Percentiles rank a stretch among this genome's conserved stretches.
Evolutionary conservation across 176 grass and related monocot species (phyloP).

Genomic region (Sorghum bicolor): DNA sequence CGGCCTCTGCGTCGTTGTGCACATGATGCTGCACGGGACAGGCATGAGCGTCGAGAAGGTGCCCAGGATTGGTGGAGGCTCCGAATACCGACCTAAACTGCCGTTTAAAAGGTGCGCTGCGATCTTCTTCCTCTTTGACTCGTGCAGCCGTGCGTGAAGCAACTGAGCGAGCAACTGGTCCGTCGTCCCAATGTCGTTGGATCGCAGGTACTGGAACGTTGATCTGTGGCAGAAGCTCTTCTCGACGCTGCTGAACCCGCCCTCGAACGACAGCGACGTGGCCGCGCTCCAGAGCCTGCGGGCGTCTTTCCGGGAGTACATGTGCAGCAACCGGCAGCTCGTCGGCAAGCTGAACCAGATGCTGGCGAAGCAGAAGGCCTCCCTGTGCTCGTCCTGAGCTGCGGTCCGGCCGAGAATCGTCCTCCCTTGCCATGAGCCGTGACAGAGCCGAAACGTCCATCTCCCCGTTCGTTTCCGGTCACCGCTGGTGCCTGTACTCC

Average conservation of each 20-base stretch:
- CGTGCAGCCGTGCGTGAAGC: neutral
- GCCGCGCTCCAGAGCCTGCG: conserved; percentile 50
- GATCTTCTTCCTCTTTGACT: neutral
- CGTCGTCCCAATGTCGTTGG: neutral
- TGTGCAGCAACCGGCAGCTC: conserved; percentile 56
- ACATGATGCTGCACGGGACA: conserved; percentile 85
- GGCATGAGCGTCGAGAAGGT: conserved; percentile 66
- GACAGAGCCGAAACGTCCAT: neutral
- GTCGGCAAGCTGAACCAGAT: conserved; percentile 58
- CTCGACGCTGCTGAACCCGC: conserved; percentile 60
- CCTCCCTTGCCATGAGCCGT: neutral
- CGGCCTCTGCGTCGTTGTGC: conserved; percentile 74
- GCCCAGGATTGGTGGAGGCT: conserved; percentile 43
- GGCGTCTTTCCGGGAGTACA: conserved; percentile 58
- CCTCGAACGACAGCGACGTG: conserved; percentile 63
- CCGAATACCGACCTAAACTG: conserved; percentile 55
- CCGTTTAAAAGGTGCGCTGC: conserved; percentile 60
- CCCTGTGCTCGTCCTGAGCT: conserved; percentile 66
- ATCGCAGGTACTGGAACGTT: conserved; percentile 79
- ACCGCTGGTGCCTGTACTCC: conserved; percentile 10
- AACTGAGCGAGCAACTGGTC: neutral
- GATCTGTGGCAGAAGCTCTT: conserved; percentile 74
- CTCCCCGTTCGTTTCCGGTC: neutral
- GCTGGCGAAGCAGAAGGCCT: conserved; percentile 68
- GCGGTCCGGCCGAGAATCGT: neutral